These are phyloP conservation scores for Aspergillus fructus DNA, from an alignment of 2,329 filamentous ascomycete species.

Conservation along the genomic window DNA sequence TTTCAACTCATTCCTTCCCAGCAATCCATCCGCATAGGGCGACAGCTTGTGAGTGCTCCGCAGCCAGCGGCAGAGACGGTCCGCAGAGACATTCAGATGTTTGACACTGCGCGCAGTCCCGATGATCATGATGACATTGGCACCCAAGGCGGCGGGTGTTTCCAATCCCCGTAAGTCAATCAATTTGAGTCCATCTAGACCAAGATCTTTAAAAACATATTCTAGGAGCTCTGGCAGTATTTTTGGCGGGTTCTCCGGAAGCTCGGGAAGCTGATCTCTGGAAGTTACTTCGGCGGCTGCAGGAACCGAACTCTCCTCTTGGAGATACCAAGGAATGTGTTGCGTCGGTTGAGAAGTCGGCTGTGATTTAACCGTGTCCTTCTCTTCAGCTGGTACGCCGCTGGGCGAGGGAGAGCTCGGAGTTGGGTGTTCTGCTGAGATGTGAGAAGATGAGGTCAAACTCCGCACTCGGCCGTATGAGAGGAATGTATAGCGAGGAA, in stretches of 20 bases:
- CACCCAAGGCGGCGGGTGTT: slow-evolving; percentile 81
- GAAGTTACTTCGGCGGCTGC: slow-evolving; percentile 48
- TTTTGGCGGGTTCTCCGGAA: slow-evolving; percentile 68
- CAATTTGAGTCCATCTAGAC: slow-evolving; percentile 76
- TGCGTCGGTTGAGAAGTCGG: slow-evolving; percentile 12
- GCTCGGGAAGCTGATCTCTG: slow-evolving; percentile 59
- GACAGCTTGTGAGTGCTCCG: slow-evolving; percentile 68
- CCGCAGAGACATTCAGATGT: slow-evolving; percentile 86
- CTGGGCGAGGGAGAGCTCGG: slow-evolving; percentile 8
- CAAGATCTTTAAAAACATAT: slow-evolving; percentile 79
- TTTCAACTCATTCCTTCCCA: slow-evolving; percentile 89
- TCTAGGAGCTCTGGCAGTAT: slow-evolving; percentile 72
- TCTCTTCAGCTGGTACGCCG: slow-evolving; percentile 6
- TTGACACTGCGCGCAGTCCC: slow-evolving; percentile 89
- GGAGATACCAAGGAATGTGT: slow-evolving; percentile 75
- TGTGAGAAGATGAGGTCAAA: slow-evolving; percentile 24
- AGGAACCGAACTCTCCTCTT: slow-evolving; percentile 57
- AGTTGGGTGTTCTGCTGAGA: slow-evolving; percentile 26
- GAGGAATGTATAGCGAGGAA: slow-evolving; percentile 20
- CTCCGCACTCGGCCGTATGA: slow-evolving; percentile 13
- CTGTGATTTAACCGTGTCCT: not conserved
- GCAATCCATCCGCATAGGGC: slow-evolving; percentile 79
- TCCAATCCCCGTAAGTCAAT: slow-evolving; percentile 82
- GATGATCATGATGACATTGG: slow-evolving; percentile 88
- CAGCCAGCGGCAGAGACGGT: slow-evolving; percentile 85